Conservation (phyloP, 345 rosid genomes). For the Citrus hindsii region DNA sequence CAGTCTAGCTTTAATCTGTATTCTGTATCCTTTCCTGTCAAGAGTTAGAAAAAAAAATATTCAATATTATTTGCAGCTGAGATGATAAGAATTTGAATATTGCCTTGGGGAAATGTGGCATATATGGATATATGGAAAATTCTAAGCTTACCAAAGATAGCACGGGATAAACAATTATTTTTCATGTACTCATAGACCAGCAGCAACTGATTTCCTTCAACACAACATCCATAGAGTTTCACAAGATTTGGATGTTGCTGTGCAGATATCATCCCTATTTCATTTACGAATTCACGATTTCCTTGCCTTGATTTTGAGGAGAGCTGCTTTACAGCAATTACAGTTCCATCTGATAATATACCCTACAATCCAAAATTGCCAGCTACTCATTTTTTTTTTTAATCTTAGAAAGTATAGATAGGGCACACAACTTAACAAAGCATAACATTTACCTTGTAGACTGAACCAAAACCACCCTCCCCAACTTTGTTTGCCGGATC, state of each 20-base stretch:
- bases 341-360: conserved; percentile 56
- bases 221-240: conserved; percentile 69
- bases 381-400: background rate
- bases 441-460: conserved; percentile 50
- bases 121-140: background rate
- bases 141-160: conserved; percentile 50
- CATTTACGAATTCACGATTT: conserved; percentile 68
- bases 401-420: background rate
- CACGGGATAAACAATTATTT: conserved; percentile 65
- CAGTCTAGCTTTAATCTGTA: conserved; percentile 58
- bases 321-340: conserved; percentile 68
- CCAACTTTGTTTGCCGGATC: conserved; percentile 58
- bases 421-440: background rate
- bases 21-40: conserved; percentile 47
- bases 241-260: conserved; percentile 82
- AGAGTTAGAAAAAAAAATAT: background rate
- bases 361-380: conserved; percentile 43
- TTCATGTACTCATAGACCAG: conserved; percentile 75
- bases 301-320: conserved; percentile 80
- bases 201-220: conserved; percentile 67
- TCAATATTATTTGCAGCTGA: background rate
- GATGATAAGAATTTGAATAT: background rate
- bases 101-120: background rate
- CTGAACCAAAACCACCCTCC: conserved; percentile 82
- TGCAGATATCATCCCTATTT: conserved; percentile 76